Conservation (phyloP, 306 rosid genomes). For the Gleditsia sinensis region DNA sequence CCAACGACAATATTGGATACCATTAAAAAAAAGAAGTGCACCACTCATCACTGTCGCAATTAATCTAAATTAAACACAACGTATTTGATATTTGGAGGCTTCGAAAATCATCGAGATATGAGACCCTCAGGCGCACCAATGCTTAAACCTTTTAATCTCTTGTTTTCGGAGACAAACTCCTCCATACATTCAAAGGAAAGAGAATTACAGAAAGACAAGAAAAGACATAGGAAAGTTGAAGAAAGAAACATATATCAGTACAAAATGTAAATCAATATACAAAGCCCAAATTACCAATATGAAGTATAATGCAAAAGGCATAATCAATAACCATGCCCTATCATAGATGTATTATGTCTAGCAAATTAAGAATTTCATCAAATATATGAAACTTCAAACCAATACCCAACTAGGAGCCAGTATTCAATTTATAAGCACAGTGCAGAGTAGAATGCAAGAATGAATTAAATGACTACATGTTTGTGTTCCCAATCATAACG, state of each 20-base stretch:
- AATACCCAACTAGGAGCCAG: constrained; percentile 6
- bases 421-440: constrained; percentile 15
- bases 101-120: constrained; percentile 96
- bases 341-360: too few relatives aligned
- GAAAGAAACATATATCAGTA: neutral
- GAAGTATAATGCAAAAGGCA: constrained; percentile 10
- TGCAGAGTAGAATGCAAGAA: constrained; percentile 24
- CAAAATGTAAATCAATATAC: constrained; percentile 12
- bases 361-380: too few relatives aligned
- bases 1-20: constrained; percentile 16
- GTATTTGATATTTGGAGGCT: constrained; percentile 89
- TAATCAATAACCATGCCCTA: neutral
- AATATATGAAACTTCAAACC: constrained; percentile 5
- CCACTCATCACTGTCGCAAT: neutral
- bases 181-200: constrained; percentile 44
- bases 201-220: neutral
- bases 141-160: constrained; percentile 92
- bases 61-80: constrained; percentile 45
- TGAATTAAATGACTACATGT: neutral
- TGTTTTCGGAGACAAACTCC: constrained; percentile 64
- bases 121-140: constrained; percentile 98
- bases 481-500: constrained; percentile 13
- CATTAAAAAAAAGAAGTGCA: neutral
- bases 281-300: constrained; percentile 14
- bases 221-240: constrained; percentile 12